A percentile compares a stretch with the other conserved stretches of the same genome.
phyloP scores from a whole-genome alignment of 176 grass and related monocot genomes.

The Otatea glauca region DNA sequence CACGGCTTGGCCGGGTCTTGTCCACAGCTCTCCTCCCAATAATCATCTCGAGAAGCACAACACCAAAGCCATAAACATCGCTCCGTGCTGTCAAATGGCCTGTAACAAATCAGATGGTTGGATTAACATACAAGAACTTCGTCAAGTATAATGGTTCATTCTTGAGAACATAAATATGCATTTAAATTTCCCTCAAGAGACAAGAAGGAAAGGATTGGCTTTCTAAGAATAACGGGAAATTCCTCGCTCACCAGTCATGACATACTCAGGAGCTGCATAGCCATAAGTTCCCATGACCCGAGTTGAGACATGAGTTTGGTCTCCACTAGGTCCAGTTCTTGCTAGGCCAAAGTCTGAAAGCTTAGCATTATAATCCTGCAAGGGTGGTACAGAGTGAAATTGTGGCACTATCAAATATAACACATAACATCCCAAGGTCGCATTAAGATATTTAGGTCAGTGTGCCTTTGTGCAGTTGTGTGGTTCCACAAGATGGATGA shows the following conservation, averaged over 20 bases:
- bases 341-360: slow-evolving; percentile 98
- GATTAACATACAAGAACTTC: slow-evolving; percentile 35
- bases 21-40: slow-evolving; percentile 89
- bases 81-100: slow-evolving; percentile 90
- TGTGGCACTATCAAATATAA: slow-evolving; percentile 3
- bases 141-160: background rate
- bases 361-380: slow-evolving; percentile 96
- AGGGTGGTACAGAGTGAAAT: slow-evolving; percentile 25
- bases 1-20: slow-evolving; percentile 71
- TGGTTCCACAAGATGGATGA: slow-evolving; percentile 22
- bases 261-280: slow-evolving; percentile 97
- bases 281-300: slow-evolving; percentile 94
- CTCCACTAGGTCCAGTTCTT: slow-evolving; percentile 92
- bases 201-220: background rate
- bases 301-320: slow-evolving; percentile 95
- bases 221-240: background rate
- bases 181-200: background rate
- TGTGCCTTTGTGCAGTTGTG: background rate
- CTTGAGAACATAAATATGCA: slow-evolving; percentile 17
- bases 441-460: background rate
- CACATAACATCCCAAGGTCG: slow-evolving; percentile 34
- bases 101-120: slow-evolving; percentile 37
- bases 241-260: slow-evolving; percentile 82
- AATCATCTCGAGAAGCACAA: slow-evolving; percentile 90
- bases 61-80: slow-evolving; percentile 95